These are phyloP conservation scores for Fraxinus ornus DNA, from an alignment of 305 asterid genomes.

Conservation along the genomic window DNA sequence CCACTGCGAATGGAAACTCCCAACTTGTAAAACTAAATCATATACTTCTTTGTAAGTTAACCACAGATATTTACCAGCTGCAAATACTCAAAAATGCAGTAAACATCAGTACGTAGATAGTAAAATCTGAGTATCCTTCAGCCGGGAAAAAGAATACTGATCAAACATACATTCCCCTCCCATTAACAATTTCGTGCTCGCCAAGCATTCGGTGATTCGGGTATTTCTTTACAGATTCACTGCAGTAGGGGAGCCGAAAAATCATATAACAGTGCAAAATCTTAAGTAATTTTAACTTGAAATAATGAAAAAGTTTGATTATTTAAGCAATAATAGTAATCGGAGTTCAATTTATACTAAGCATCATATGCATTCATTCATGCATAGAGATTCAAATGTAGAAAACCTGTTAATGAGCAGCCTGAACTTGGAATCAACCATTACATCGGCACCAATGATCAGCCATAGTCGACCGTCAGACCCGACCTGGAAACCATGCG, in stretches of 20 bases:
- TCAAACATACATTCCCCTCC: slow-evolving; percentile 47
- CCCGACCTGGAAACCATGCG: not conserved
- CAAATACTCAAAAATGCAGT: slow-evolving; percentile 1
- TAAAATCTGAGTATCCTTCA: not conserved
- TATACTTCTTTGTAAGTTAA: slow-evolving; percentile 60
- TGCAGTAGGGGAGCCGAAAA: slow-evolving; percentile 26
- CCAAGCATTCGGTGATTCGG: slow-evolving; percentile 66
- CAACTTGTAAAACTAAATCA: slow-evolving; percentile 53
- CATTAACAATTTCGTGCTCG: slow-evolving; percentile 58
- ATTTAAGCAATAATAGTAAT: not conserved
- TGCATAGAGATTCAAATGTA: not conserved
- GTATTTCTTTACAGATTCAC: slow-evolving; percentile 53
- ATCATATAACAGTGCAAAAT: not conserved
- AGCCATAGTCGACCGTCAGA: not conserved
- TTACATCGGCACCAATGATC: not conserved
- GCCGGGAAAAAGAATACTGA: not conserved
- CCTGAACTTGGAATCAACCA: not conserved
- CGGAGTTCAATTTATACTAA: not conserved
- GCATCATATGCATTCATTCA: not conserved
- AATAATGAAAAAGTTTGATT: not conserved
- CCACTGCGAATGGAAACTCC: slow-evolving; percentile 53
- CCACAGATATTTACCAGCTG: slow-evolving; percentile 70
- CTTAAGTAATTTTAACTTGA: not conserved
- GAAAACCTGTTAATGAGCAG: not conserved
- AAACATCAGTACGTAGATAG: not conserved